phyloP scores from a whole-genome alignment of 169 alveolate genomes.

The Cryptosporidium sp. region DNA sequence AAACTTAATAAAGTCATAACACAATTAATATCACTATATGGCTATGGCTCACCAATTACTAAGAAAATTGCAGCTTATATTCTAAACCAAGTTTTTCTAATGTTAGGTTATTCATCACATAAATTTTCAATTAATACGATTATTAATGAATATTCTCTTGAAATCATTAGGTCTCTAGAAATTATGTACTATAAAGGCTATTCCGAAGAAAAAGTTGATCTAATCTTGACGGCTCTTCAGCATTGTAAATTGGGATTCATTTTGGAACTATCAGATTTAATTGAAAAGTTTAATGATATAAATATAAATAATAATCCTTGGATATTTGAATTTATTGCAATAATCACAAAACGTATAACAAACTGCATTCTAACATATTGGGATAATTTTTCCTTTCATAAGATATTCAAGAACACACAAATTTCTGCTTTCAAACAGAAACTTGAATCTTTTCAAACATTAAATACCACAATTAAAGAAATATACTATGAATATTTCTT shows the following conservation, averaged over 20 bases:
- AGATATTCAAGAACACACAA: background rate
- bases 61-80: background rate
- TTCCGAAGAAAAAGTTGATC: background rate
- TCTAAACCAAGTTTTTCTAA: background rate
- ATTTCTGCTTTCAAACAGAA: background rate
- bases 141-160: conserved; percentile 14
- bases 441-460: background rate
- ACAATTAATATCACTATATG: background rate
- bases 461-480: background rate
- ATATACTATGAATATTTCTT: background rate
- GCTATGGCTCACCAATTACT: background rate
- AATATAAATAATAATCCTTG: conserved; percentile 29
- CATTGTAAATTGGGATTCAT: conserved; percentile 17
- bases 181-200: conserved; percentile 10
- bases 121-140: background rate
- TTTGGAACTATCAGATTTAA: conserved; percentile 10
- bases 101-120: background rate
- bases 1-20: conserved; percentile 14
- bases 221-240: background rate
- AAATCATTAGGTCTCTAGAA: conserved; percentile 35
- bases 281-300: conserved; percentile 25
- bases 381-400: background rate
- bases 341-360: conserved; percentile 1
- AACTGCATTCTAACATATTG: background rate
- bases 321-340: conserved; percentile 32